Conservation (phyloP, 306 rosid genomes). For the Cucurbita ficifolia region DNA sequence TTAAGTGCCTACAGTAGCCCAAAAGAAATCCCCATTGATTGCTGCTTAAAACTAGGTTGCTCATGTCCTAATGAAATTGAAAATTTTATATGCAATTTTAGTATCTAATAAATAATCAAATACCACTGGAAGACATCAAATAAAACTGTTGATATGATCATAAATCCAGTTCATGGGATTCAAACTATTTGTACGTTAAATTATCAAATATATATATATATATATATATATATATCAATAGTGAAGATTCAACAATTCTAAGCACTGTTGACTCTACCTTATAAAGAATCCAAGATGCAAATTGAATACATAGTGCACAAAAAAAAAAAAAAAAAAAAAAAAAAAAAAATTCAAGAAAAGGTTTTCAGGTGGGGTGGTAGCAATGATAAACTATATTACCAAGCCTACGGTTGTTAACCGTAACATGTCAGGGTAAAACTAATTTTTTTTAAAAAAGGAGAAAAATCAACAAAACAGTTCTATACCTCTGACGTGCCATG, state of each 20-base stretch:
- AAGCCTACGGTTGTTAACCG: neutral
- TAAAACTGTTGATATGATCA: neutral
- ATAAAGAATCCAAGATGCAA: neutral
- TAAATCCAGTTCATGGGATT: neutral
- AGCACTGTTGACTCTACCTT: neutral
- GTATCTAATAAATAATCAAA: neutral
- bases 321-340: neutral
- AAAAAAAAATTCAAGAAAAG: neutral
- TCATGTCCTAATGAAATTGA: neutral
- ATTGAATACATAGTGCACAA: neutral
- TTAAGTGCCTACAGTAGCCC: neutral
- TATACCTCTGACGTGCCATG: slow-evolving; percentile 85
- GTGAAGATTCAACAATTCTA: neutral
- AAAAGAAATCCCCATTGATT: neutral
- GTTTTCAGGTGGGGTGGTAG: neutral
- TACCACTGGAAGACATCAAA: neutral
- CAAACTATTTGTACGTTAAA: neutral
- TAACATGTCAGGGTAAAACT: neutral
- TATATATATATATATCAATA: no score
- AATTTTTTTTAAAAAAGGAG: neutral
- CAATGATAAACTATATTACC: neutral
- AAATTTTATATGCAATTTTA: neutral
- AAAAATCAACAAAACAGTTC: slow-evolving; percentile 1
- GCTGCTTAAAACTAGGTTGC: neutral
- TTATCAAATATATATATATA: no score